These are phyloP conservation scores for Barnettozyma californica DNA, from an alignment of 805 yeast species.

Conservation along the genomic window DNA sequence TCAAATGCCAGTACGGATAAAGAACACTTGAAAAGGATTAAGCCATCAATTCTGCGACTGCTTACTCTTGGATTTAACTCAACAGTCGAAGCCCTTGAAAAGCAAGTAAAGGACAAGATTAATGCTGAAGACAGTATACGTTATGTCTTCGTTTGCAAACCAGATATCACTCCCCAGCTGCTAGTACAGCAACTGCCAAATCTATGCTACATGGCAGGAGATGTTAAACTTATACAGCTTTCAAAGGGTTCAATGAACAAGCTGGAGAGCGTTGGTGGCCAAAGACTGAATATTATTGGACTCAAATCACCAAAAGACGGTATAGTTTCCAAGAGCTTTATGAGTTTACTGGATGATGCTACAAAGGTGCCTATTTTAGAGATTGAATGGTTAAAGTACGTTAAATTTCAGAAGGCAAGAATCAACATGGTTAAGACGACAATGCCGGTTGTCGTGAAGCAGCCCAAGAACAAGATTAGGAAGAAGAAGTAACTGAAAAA, in stretches of 20 bases:
- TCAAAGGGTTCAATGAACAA: constrained; percentile 37
- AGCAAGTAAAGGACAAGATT: constrained; percentile 29
- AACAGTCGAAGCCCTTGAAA: constrained; percentile 43
- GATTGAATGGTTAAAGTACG: constrained; percentile 41
- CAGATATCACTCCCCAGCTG: constrained; percentile 46
- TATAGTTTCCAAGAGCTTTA: constrained; percentile 20
- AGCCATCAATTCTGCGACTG: constrained; percentile 12
- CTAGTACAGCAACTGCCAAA: constrained; percentile 55
- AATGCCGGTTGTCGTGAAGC: constrained; percentile 36
- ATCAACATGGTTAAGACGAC: constrained; percentile 41
- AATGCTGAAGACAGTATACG: constrained; percentile 8
- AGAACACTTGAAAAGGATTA: constrained; percentile 2
- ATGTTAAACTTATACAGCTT: constrained; percentile 52
- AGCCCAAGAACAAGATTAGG: constrained; percentile 16
- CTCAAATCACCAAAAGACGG: constrained; percentile 18
- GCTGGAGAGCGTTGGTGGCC: constrained; percentile 29
- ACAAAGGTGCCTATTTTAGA: constrained; percentile 30
- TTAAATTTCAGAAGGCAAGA: constrained; percentile 32
- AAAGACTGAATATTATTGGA: constrained; percentile 31
- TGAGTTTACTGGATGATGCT: constrained; percentile 17
- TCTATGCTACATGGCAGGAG: constrained; percentile 41
- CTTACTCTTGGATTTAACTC: constrained; percentile 50
- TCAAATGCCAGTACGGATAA: constrained; percentile 8
- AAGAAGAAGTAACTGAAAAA: neutral
- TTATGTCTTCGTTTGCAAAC: constrained; percentile 54